These are phyloP conservation scores for Globisporangium acanthophoron DNA, from an alignment of 352 stramenopile species.

Conservation along the genomic window DNA sequence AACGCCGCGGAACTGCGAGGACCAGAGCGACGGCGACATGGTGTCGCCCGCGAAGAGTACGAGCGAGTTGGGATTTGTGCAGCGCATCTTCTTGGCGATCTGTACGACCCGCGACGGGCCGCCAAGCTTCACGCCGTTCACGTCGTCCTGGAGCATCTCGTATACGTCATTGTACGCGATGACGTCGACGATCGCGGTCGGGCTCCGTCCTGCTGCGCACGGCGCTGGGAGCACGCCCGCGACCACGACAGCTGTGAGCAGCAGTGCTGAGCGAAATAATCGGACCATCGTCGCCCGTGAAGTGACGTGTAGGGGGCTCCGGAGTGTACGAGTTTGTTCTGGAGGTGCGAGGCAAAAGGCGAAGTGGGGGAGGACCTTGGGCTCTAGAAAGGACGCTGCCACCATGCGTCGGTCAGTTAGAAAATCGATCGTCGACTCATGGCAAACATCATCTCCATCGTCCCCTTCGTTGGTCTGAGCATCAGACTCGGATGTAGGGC, in stretches of 20 bases:
- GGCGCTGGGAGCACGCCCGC: not conserved
- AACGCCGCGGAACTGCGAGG: slow-evolving; percentile 67
- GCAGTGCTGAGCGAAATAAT: too few relatives aligned
- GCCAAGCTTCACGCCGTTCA: slow-evolving; percentile 52
- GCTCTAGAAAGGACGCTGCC: too few relatives aligned
- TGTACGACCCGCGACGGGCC: slow-evolving; percentile 61
- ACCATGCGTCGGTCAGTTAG: too few relatives aligned
- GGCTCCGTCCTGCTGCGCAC: slow-evolving; percentile 15
- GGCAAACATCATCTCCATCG: too few relatives aligned
- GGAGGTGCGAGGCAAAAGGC: too few relatives aligned
- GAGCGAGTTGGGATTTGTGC: slow-evolving; percentile 54
- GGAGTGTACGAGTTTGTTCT: too few relatives aligned
- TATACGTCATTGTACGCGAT: slow-evolving; percentile 80
- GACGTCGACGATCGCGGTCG: slow-evolving; percentile 52
- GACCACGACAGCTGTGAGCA: not conserved
- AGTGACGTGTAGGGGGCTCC: too few relatives aligned
- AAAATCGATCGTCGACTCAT: too few relatives aligned
- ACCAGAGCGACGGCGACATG: slow-evolving; percentile 76
- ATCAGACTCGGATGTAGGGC: too few relatives aligned
- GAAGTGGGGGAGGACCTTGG: too few relatives aligned
- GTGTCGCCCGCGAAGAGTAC: slow-evolving; percentile 75
- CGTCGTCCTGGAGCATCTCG: slow-evolving; percentile 58
- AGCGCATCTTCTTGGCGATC: slow-evolving; percentile 45
- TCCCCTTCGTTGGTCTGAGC: too few relatives aligned
- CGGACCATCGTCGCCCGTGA: too few relatives aligned